A percentile compares a stretch with the other conserved stretches of the same genome.
These are phyloP conservation scores for Dioscorea alata DNA, from an alignment of 106 monocot genomes.

Conservation along the genomic window DNA sequence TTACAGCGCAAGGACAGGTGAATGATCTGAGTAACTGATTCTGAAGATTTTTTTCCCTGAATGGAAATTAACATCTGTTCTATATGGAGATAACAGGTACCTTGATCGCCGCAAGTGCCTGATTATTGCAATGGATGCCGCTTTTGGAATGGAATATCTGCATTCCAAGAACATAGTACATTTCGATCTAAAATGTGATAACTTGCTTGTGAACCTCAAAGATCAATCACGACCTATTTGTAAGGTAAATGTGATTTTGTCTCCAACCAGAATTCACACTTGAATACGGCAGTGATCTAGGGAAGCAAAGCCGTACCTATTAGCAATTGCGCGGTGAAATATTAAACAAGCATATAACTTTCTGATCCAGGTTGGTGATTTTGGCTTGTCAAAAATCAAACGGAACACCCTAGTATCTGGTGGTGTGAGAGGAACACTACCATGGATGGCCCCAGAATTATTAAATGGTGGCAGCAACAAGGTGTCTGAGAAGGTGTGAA, in stretches of 20 bases:
- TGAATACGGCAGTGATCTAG: too few species aligned
- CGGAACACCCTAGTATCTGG: slow-evolving; percentile 87
- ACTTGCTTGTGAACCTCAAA: slow-evolving; percentile 89
- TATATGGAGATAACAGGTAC: slow-evolving; percentile 31
- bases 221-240: slow-evolving; percentile 86
- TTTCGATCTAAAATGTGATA: slow-evolving; percentile 98
- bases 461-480: slow-evolving; percentile 68
- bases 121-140: slow-evolving; percentile 95
- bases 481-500: slow-evolving; percentile 97
- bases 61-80: too few species aligned
- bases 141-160: slow-evolving; percentile 97
- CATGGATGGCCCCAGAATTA: slow-evolving; percentile 97
- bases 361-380: slow-evolving; percentile 66
- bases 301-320: too few species aligned
- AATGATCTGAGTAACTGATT: too few species aligned
- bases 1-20: slow-evolving; percentile 75
- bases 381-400: slow-evolving; percentile 92
- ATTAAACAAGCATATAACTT: too few species aligned
- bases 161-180: slow-evolving; percentile 92
- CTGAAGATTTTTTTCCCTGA: too few species aligned
- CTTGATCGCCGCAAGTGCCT: slow-evolving; percentile 78
- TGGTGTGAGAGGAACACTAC: slow-evolving; percentile 91
- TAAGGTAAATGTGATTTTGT: slow-evolving; percentile 44
- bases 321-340: too few species aligned
- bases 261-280: not conserved